Conservation (phyloP, 306 rosid species). For the Begonia masoniana region DNA sequence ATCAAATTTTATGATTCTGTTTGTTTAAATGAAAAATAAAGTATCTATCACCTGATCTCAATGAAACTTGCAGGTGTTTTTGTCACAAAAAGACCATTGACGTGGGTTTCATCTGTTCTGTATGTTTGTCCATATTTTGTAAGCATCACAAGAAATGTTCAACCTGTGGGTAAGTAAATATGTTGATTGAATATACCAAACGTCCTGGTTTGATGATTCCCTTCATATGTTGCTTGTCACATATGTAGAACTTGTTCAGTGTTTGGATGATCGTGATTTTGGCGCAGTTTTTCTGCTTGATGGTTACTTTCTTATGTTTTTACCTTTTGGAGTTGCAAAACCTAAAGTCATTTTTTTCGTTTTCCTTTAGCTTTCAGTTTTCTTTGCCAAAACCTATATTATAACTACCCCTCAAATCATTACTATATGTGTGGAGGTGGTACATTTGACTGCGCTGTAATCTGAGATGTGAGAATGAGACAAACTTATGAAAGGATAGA, state of each 20-base stretch:
- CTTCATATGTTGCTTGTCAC: neutral
- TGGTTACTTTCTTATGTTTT: no score
- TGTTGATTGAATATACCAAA: no score
- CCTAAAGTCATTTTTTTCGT: no score
- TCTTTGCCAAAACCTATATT: no score
- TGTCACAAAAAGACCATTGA: slow-evolving; percentile 97
- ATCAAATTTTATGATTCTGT: neutral
- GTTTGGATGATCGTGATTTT: neutral
- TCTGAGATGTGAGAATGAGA: no score
- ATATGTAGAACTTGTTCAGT: neutral
- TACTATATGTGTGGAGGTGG: no score
- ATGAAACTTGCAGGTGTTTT: slow-evolving; percentile 72
- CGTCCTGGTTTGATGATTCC: neutral
- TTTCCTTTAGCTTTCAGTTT: no score
- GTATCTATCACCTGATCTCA: neutral
- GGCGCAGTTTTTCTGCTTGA: no score
- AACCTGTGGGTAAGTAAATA: slow-evolving; percentile 77
- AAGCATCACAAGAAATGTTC: slow-evolving; percentile 95
- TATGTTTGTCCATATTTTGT: slow-evolving; percentile 92
- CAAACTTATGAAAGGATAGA: no score
- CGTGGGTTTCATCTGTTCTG: slow-evolving; percentile 91
- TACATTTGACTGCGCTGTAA: no score
- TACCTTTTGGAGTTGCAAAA: no score
- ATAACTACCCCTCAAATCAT: no score
- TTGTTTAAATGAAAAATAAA: neutral